Conservation (phyloP, 805 yeast genomes). For the Deakozyma indianensis region DNA sequence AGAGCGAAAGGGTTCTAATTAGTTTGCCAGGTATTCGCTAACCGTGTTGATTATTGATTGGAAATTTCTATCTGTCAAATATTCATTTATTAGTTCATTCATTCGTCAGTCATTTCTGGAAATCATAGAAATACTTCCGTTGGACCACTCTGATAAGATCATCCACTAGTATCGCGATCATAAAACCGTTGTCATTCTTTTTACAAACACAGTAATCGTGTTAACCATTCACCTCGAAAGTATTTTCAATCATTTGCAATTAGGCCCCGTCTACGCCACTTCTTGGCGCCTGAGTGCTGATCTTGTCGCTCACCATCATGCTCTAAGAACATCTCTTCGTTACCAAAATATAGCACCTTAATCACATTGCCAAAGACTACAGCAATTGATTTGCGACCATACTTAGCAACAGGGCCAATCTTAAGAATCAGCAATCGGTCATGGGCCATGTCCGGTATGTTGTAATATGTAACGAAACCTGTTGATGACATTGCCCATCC, state of each 20-base stretch:
- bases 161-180: too few relatives aligned
- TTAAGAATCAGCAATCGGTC: conserved; percentile 31
- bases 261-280: not conserved
- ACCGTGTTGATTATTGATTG: too few relatives aligned
- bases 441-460: conserved; percentile 29
- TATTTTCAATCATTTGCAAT: not conserved
- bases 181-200: too few relatives aligned
- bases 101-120: too few relatives aligned
- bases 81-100: too few relatives aligned
- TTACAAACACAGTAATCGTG: too few relatives aligned
- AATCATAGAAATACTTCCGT: too few relatives aligned
- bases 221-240: too few relatives aligned
- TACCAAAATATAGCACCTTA: conserved; percentile 62
- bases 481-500: conserved; percentile 66
- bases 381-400: conserved; percentile 66
- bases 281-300: not conserved
- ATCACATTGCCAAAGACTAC: conserved; percentile 61
- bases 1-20: too few relatives aligned
- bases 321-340: conserved; percentile 30
- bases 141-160: too few relatives aligned
- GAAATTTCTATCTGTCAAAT: too few relatives aligned
- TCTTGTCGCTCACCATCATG: not conserved
- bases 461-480: conserved; percentile 47
- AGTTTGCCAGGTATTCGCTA: too few relatives aligned
- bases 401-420: conserved; percentile 49